Evolutionary conservation across 768 basidiomycete genomes (phyloP).

Genomic region (Leccinum subgranulosum): DNA sequence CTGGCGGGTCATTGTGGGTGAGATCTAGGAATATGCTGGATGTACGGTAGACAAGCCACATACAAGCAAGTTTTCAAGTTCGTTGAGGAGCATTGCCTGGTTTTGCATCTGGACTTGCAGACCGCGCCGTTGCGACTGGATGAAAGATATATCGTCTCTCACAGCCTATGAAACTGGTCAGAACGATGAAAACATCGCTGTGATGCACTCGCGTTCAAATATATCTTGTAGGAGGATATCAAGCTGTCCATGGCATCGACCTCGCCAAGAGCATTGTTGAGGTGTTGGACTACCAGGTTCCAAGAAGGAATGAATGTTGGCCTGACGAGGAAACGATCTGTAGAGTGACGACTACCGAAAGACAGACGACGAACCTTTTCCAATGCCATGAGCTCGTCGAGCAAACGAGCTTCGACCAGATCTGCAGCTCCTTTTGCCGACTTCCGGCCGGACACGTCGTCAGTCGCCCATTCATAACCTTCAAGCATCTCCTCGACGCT

Average conservation of each 20-base stretch:
- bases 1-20: too few relatives aligned
- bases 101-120: conserved; percentile 98
- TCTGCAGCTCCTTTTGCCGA: conserved; percentile 76
- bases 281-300: conserved; percentile 84
- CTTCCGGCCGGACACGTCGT: conserved; percentile 66
- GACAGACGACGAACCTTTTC: conserved; percentile 65
- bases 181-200: not conserved
- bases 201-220: conserved; percentile 71
- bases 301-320: conserved; percentile 95
- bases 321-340: conserved; percentile 27
- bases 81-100: conserved; percentile 77
- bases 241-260: conserved; percentile 87
- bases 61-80: conserved; percentile 86
- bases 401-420: conserved; percentile 83
- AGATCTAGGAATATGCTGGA: not conserved
- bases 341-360: not conserved
- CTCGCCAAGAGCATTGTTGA: conserved; percentile 87
- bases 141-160: conserved; percentile 88
- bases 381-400: conserved; percentile 88
- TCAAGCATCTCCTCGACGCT: conserved; percentile 99
- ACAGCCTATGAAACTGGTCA: conserved; percentile 62
- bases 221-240: conserved; percentile 93
- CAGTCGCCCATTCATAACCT: conserved; percentile 95
- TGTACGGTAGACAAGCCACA: conserved; percentile 15
- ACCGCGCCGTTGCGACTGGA: conserved; percentile 95